Conservation (phyloP, 164 flowering plant genomes). For the Vitis labrusca region DNA sequence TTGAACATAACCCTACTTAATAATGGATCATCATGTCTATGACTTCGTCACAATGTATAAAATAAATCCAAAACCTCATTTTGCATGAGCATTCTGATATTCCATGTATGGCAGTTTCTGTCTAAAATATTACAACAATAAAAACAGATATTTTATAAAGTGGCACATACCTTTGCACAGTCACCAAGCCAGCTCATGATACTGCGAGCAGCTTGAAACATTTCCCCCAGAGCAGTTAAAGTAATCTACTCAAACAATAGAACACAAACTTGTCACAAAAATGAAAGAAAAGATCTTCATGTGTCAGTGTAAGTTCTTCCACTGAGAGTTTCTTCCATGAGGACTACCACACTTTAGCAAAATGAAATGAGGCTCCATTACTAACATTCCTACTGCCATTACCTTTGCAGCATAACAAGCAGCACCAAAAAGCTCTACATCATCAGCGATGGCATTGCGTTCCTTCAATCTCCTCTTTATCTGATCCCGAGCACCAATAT, state of each 20-base stretch:
- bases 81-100: too few species aligned
- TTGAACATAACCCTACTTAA: too few species aligned
- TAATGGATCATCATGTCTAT: too few species aligned
- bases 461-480: constrained; percentile 84
- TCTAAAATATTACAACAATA: too few species aligned
- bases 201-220: constrained; percentile 94
- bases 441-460: constrained; percentile 62
- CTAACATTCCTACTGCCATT: constrained; percentile 7
- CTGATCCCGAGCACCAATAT: constrained; percentile 96
- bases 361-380: too few species aligned
- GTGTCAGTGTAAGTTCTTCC: too few species aligned
- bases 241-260: constrained; percentile 55
- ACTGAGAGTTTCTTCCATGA: too few species aligned
- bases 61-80: too few species aligned
- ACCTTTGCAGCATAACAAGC: constrained; percentile 95
- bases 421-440: constrained; percentile 58
- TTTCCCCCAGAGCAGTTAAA: constrained; percentile 83
- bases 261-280: constrained; percentile 7
- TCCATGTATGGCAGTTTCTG: too few species aligned
- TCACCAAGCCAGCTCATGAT: constrained; percentile 98
- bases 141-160: not conserved
- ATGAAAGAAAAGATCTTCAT: not conserved
- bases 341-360: too few species aligned
- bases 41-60: too few species aligned
- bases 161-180: constrained; percentile 57